These are phyloP conservation scores for Venturia pyrina DNA, from an alignment of 2,329 filamentous ascomycete genomes.

Conservation along the genomic window DNA sequence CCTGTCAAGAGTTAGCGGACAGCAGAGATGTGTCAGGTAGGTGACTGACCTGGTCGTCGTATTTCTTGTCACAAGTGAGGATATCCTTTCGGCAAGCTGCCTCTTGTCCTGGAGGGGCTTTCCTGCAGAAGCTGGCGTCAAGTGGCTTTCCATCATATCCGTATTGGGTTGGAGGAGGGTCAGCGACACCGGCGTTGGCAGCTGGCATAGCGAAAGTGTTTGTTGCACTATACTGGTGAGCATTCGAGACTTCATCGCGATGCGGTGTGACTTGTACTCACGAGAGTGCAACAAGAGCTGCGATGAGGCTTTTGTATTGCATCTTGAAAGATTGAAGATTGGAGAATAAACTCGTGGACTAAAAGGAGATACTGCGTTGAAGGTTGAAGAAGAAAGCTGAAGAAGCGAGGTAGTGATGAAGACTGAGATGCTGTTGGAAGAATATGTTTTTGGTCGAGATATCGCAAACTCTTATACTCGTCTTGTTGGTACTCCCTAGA, in stretches of 20 bases:
- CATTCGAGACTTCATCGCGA: no score
- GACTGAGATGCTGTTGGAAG: not conserved
- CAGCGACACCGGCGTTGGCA: not conserved
- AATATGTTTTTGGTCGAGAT: not conserved
- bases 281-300: not conserved
- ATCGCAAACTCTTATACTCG: not conserved
- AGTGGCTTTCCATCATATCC: not conserved
- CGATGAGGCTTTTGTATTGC: not conserved
- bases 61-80: no score
- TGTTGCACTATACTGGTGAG: not conserved
- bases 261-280: not conserved
- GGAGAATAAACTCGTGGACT: no score
- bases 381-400: no score
- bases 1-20: no score
- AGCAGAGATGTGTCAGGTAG: no score
- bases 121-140: not conserved
- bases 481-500: not conserved
- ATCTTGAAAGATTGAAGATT: not conserved
- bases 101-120: no score
- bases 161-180: not conserved
- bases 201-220: not conserved
- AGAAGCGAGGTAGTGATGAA: no score
- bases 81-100: no score
- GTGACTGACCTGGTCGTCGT: no score
- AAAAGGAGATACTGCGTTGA: no score